Evolutionary conservation across 202 grass and related monocot genomes (phyloP).

Genomic region (Tripidium arundinaceum): DNA sequence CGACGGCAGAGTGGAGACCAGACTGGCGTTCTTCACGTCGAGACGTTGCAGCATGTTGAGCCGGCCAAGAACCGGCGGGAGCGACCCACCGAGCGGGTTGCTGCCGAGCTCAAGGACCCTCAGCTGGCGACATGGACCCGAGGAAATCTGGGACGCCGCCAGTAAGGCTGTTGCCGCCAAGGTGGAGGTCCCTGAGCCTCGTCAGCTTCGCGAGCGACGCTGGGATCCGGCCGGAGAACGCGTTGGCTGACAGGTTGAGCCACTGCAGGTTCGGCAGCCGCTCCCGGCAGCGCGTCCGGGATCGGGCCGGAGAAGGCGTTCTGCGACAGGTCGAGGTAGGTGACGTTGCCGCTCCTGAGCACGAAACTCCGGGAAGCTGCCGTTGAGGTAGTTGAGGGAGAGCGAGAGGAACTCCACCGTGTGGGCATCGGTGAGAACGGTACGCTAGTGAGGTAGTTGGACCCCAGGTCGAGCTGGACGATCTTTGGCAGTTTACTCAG

Average conservation of each 20-base stretch:
- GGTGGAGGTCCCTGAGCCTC: constrained; percentile 46
- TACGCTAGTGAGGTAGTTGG: neutral
- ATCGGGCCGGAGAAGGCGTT: neutral
- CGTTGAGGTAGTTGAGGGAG: neutral
- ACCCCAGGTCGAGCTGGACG: neutral
- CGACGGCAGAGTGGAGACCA: neutral
- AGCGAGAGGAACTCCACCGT: neutral
- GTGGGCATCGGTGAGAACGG: neutral
- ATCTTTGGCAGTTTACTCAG: neutral
- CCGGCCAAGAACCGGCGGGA: constrained; percentile 52
- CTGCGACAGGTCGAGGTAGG: neutral
- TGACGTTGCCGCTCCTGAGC: neutral
- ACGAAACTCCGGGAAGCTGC: constrained; percentile 3
- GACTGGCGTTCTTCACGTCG: neutral
- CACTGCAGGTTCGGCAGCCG: constrained; percentile 35
- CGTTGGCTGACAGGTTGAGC: constrained; percentile 49
- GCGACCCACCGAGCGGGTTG: constrained; percentile 30
- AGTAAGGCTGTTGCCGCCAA: constrained; percentile 29
- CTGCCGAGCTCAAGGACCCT: constrained; percentile 45
- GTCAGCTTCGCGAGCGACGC: constrained; percentile 28
- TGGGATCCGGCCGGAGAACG: constrained; percentile 45
- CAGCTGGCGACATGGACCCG: constrained; percentile 43
- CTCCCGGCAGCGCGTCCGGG: constrained; percentile 7
- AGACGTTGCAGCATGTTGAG: constrained; percentile 46
- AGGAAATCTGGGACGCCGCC: constrained; percentile 55